These are phyloP conservation scores for Eucalyptus coolabah DNA, from an alignment of 345 rosid genomes.

Conservation along the genomic window DNA sequence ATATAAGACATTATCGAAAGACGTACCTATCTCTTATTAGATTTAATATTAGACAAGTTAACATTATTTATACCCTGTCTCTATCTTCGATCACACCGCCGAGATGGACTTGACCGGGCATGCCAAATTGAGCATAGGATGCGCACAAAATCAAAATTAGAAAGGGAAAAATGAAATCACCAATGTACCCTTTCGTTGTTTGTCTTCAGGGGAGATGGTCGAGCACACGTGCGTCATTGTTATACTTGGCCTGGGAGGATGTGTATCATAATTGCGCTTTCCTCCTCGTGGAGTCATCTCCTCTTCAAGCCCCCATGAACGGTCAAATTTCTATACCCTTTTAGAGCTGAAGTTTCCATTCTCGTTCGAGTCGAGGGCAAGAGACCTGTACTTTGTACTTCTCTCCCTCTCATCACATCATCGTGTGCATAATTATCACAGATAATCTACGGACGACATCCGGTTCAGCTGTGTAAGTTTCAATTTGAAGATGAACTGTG, in stretches of 20 bases:
- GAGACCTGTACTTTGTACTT: background rate
- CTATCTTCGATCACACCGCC: background rate
- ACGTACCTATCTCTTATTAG: background rate
- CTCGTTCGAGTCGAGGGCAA: background rate
- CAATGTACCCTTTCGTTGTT: background rate
- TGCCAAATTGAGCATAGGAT: background rate
- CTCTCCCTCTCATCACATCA: background rate
- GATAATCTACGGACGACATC: background rate
- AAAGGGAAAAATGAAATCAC: background rate
- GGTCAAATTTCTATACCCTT: background rate
- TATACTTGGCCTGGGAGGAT: background rate
- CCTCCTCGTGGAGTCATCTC: background rate
- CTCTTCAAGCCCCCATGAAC: background rate
- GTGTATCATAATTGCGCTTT: background rate
- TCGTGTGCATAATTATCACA: background rate
- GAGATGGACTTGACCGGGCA: background rate
- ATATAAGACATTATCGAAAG: too few species aligned
- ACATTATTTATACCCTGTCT: background rate
- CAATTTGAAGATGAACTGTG: background rate
- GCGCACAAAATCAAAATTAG: fast-evolving
- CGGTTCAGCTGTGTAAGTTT: background rate
- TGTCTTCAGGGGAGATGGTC: background rate
- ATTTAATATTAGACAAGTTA: background rate
- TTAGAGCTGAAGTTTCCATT: background rate
- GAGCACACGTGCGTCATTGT: background rate